Evolutionary conservation across 768 basidiomycete genomes (phyloP), one percentile per base, ranked within the genome.

Genomic region (Mycena alexandri): DNA sequence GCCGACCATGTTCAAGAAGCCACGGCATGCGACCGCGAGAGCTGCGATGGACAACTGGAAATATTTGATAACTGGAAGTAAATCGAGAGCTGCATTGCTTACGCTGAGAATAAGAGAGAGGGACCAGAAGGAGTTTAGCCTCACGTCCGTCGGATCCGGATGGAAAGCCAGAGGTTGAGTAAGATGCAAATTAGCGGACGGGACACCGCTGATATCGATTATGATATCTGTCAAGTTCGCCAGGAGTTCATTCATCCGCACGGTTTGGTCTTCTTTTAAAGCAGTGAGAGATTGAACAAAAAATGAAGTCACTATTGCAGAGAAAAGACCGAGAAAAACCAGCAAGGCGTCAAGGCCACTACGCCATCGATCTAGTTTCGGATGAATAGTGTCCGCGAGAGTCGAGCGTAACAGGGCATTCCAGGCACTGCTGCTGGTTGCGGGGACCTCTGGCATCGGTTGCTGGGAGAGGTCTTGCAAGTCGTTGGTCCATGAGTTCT

Each of bases 281-380:
- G 53, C 48, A 12, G 65, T 33, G 9, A 71, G 61, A 1, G 72
- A 71, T 6, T 73, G 52, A 19, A 73, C 71, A 11, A 73, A 70
- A 34, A 73, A 73, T 3, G 72, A 65, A 46, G 68, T 73, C 5
- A 73, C 64, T 22, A 73, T 72, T 2, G 71, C 71, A 9, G 71
- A 71, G 41, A 73, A 73, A 11, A 73, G 56, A 47, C 72, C 72
- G 17, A 73, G 44, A 68, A 73, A 73, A 7, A 73, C 71, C 9
- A 73, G 60, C 16, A 71, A 68, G 10, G 71, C 71, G 38, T 73
- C 72, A 16, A 73, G 61, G 16, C 68, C 68, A 7, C 68, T 65
- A 9, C 72, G 70, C 71, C 70, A 71, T 47, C 67, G 61, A 13
- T 73, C 72, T 3, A 73, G 61, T 22, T 69, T 61, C 8, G 72